Percentiles rank a stretch among this genome's conserved stretches.
Conservation (phyloP, 768 basidiomycete genomes). For the Arthromyces matolae region DNA sequence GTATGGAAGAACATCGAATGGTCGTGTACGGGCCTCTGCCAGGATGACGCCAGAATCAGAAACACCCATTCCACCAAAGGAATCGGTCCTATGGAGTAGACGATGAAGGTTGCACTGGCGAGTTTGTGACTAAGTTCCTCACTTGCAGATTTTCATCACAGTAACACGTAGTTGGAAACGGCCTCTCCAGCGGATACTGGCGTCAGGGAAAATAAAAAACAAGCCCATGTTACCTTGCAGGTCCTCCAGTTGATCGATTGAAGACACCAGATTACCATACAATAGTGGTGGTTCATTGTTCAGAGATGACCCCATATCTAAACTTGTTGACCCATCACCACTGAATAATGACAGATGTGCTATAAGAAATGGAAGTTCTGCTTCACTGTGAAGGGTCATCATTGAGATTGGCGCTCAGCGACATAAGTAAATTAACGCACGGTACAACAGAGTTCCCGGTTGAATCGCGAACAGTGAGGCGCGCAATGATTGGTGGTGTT, state of each 20-base stretch:
- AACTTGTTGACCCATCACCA: slow-evolving; percentile 56
- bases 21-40: slow-evolving; percentile 64
- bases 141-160: slow-evolving; percentile 73
- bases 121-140: slow-evolving; percentile 27
- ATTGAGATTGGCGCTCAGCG: slow-evolving; percentile 6
- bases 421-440: slow-evolving; percentile 47
- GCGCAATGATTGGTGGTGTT: slow-evolving; percentile 80
- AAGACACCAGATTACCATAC: slow-evolving; percentile 84
- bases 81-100: slow-evolving; percentile 37
- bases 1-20: slow-evolving; percentile 77
- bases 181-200: slow-evolving; percentile 77
- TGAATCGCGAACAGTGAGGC: slow-evolving; percentile 69
- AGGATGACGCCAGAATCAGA: slow-evolving; percentile 62
- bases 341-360: slow-evolving; percentile 77
- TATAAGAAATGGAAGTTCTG: slow-evolving; percentile 84
- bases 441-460: slow-evolving; percentile 70
- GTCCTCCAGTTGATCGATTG: slow-evolving; percentile 76
- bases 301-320: slow-evolving; percentile 64
- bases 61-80: slow-evolving; percentile 45
- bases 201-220: slow-evolving; percentile 89
- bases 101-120: slow-evolving; percentile 17
- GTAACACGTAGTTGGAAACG: slow-evolving; percentile 72
- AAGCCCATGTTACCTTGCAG: slow-evolving; percentile 76
- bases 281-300: slow-evolving; percentile 57
- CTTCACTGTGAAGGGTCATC: slow-evolving; percentile 51